Conservation (phyloP, 805 yeast species). For the Starmera amethionina region DNA sequence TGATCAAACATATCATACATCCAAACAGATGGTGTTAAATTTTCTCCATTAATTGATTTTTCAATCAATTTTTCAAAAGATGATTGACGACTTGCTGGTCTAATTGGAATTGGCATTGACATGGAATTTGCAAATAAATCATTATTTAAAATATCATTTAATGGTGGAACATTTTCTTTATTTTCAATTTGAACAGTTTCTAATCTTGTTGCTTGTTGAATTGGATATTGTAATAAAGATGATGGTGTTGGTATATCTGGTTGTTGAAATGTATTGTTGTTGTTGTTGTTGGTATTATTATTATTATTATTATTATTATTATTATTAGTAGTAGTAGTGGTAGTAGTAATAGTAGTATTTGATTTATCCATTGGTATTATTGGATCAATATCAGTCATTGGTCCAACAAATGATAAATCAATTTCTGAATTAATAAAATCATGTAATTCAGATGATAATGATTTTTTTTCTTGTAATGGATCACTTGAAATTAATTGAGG, state of each 20-base stretch:
- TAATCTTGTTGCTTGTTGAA: background rate
- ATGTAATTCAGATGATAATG: constrained; percentile 20
- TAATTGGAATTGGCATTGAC: background rate
- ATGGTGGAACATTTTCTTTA: constrained; percentile 34
- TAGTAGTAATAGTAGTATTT: no score
- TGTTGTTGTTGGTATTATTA: no score
- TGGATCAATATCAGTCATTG: constrained; percentile 21
- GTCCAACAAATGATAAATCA: constrained; percentile 18
- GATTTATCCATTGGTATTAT: constrained; percentile 6
- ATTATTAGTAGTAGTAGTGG: no score
- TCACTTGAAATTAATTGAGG: background rate
- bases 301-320: no score
- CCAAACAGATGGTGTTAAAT: constrained; percentile 18
- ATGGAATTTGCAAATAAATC: background rate
- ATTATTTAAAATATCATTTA: background rate
- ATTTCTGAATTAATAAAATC: constrained; percentile 18
- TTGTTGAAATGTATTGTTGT: no score
- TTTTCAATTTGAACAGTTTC: constrained; percentile 4
- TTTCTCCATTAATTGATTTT: constrained; percentile 26
- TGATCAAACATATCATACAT: constrained; percentile 11
- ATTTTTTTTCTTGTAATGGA: background rate
- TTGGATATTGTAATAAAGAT: no score
- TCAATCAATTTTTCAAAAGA: constrained; percentile 27
- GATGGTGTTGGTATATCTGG: background rate
- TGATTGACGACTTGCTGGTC: constrained; percentile 18